Conservation (phyloP, 495 filamentous ascomycete genomes). For the Penicillium riverlandense region DNA sequence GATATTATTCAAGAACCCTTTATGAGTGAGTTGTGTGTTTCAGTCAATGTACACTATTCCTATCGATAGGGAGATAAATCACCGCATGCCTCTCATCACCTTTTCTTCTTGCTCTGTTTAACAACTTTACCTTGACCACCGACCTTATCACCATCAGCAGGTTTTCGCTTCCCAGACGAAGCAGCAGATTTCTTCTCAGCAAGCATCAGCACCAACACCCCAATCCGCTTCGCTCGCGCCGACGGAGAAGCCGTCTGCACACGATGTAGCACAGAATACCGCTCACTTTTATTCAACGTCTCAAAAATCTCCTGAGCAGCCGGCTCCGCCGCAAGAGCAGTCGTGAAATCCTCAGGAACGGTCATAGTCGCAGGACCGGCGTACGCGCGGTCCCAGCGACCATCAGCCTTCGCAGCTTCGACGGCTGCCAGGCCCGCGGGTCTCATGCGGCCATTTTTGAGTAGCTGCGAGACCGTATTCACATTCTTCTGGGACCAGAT, state of each 20-base stretch:
- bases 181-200: neutral
- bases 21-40: no score
- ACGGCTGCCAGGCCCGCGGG: constrained; percentile 39
- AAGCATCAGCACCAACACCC: constrained; percentile 14
- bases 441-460: constrained; percentile 37
- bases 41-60: no score
- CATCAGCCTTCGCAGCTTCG: constrained; percentile 47
- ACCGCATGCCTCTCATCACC: no score
- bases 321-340: constrained; percentile 18
- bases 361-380: constrained; percentile 32
- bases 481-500: constrained; percentile 49
- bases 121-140: no score
- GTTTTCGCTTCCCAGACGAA: no score
- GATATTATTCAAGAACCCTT: no score
- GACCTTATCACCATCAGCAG: no score
- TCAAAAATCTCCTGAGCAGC: constrained; percentile 31
- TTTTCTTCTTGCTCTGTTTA: no score
- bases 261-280: constrained; percentile 36
- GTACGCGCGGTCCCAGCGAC: constrained; percentile 50
- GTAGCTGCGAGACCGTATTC: constrained; percentile 31
- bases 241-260: constrained; percentile 28
- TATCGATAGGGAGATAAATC: no score
- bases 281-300: constrained; percentile 28
- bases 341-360: constrained; percentile 37
- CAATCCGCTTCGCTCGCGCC: constrained; percentile 13